Conservation (phyloP, 1,284 basidiomycete genomes). For the Trametes versicolor region DNA sequence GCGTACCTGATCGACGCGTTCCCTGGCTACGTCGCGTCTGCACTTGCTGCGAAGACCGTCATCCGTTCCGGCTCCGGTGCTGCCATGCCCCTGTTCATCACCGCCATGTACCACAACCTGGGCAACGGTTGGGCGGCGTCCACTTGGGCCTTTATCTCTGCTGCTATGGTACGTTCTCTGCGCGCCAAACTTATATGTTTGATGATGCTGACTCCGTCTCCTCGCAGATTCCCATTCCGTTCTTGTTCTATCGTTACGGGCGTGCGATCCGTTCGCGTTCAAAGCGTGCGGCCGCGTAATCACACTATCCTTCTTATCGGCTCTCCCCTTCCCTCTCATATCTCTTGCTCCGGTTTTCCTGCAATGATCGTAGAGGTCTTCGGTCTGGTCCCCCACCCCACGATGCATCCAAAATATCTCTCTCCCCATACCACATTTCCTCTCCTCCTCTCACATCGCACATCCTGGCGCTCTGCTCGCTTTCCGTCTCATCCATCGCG, state of each 20-base stretch:
- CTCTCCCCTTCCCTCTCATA: background rate
- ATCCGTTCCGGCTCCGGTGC: conserved; percentile 71
- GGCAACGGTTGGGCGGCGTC: conserved; percentile 64
- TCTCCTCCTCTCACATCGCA: background rate
- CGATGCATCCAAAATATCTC: background rate
- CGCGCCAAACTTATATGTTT: conserved; percentile 53
- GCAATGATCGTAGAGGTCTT: conserved; percentile 11
- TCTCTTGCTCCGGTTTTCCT: background rate
- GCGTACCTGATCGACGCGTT: conserved; percentile 72
- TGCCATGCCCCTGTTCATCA: conserved; percentile 75
- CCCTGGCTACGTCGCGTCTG: conserved; percentile 72
- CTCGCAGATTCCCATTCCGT: conserved; percentile 37
- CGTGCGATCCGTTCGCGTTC: conserved; percentile 36
- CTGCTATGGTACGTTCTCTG: conserved; percentile 45
- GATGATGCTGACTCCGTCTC: conserved; percentile 35
- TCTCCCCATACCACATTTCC: background rate
- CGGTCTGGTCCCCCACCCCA: background rate
- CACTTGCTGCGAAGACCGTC: conserved; percentile 78
- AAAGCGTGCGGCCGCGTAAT: conserved; percentile 37
- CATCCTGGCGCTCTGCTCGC: background rate
- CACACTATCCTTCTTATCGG: conserved; percentile 3
- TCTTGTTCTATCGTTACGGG: conserved; percentile 40
- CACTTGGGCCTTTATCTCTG: conserved; percentile 50
- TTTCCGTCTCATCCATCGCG: background rate
- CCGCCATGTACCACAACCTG: conserved; percentile 56